Evolutionary conservation across 805 yeast genomes (phyloP).

Genomic region (Debaryomyces maramus): DNA sequence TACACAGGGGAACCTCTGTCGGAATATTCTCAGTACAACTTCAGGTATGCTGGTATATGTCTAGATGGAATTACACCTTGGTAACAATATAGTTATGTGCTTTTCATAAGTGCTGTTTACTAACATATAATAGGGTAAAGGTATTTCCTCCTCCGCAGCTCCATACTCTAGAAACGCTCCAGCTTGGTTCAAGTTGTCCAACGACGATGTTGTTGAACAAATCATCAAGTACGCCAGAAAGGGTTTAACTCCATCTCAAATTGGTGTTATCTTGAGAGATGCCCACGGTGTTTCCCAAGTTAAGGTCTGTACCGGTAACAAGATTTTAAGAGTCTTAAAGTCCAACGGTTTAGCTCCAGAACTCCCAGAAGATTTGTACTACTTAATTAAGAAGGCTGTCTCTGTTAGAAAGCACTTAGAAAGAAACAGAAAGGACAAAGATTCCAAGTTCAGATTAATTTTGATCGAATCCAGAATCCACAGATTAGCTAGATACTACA

Average conservation of each 20-base stretch:
- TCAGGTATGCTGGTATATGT: background rate
- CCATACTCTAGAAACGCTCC: conserved; percentile 99
- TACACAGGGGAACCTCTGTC: conserved; percentile 25
- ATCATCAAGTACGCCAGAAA: conserved; percentile 99
- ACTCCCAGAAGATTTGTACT: conserved; percentile 99
- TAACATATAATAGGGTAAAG: conserved; percentile 82
- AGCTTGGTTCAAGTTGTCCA: conserved; percentile 97
- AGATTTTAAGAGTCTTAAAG: conserved; percentile 98
- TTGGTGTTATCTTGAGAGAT: conserved; percentile 99
- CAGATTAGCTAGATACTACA: conserved; percentile 99
- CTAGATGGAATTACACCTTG: too few relatives aligned
- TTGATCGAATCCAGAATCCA: conserved; percentile 99
- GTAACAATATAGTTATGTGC: background rate
- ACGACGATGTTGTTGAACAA: conserved; percentile 96
- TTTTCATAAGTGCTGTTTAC: conserved; percentile 22
- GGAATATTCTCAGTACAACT: background rate
- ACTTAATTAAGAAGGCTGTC: conserved; percentile 99
- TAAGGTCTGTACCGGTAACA: conserved; percentile 97
- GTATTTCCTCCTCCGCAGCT: conserved; percentile 97
- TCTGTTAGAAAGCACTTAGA: conserved; percentile 99
- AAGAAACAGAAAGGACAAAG: conserved; percentile 99
- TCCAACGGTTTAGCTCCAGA: conserved; percentile 99
- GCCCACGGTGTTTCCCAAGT: conserved; percentile 99
- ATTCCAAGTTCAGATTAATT: conserved; percentile 99
- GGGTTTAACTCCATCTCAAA: conserved; percentile 99